These are phyloP conservation scores for Solanum aculeatissimum DNA, from an alignment of 305 asterid genomes.

Conservation along the genomic window DNA sequence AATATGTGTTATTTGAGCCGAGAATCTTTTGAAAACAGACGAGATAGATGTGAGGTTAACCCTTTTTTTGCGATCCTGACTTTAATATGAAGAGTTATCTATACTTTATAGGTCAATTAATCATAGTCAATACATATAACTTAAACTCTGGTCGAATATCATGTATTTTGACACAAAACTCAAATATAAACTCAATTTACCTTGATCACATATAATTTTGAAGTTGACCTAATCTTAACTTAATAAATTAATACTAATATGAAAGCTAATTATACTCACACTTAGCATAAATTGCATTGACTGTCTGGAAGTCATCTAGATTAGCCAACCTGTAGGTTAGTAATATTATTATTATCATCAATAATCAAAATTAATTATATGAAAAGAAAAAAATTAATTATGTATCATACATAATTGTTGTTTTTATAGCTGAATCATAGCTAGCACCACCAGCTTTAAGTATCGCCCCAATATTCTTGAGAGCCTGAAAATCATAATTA, in stretches of 20 bases:
- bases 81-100: not conserved
- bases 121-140: not conserved
- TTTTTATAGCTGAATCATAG: constrained; percentile 27
- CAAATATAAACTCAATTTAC: no score
- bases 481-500: constrained; percentile 1
- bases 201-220: not conserved
- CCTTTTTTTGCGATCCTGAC: not conserved
- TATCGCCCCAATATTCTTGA: constrained; percentile 43
- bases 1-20: no score
- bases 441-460: constrained; percentile 33
- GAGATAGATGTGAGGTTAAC: no score
- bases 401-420: constrained; percentile 24
- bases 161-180: not conserved
- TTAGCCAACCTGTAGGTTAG: constrained; percentile 65
- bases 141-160: not conserved
- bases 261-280: constrained; percentile 40
- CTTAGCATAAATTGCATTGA: constrained; percentile 72
- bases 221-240: not conserved
- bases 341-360: not conserved
- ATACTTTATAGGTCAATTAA: not conserved
- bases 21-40: no score
- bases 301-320: constrained; percentile 71
- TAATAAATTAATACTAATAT: not conserved
- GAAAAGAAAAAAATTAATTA: not conserved
- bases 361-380: not conserved